These are phyloP conservation scores for Acacia confusa DNA, from an alignment of 306 rosid genomes.

Conservation along the genomic window DNA sequence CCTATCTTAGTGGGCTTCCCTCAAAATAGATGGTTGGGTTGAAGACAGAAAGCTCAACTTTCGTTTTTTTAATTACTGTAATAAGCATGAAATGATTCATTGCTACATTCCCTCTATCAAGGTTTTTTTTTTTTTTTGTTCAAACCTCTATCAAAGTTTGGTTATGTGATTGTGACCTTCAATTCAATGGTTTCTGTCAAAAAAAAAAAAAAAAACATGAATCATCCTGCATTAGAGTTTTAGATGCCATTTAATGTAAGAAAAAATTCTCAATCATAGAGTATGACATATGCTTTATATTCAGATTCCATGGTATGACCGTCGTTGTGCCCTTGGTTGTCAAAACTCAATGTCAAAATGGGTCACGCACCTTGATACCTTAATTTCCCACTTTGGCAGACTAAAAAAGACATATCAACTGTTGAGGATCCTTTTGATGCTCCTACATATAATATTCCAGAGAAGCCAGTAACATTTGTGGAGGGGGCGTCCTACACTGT, in stretches of 20 bases:
- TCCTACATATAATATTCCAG: slow-evolving; percentile 91
- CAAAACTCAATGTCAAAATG: neutral
- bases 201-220: neutral
- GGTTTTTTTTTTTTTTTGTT: too few relatives aligned
- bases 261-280: neutral
- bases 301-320: neutral
- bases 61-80: neutral
- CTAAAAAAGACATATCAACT: slow-evolving; percentile 73
- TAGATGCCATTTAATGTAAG: neutral
- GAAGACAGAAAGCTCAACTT: neutral
- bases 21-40: neutral
- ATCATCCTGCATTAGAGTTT: neutral
- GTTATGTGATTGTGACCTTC: neutral
- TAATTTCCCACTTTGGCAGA: slow-evolving; percentile 41
- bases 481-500: slow-evolving; percentile 76
- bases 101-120: neutral
- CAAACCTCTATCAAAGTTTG: neutral
- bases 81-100: neutral
- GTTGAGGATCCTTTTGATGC: slow-evolving; percentile 84
- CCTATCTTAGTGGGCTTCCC: neutral
- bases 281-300: neutral
- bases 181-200: neutral
- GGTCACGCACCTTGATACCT: neutral
- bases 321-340: neutral
- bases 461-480: slow-evolving; percentile 60